phyloP scores from a whole-genome alignment of 805 yeast genomes.

The Starmerella floricola region DNA sequence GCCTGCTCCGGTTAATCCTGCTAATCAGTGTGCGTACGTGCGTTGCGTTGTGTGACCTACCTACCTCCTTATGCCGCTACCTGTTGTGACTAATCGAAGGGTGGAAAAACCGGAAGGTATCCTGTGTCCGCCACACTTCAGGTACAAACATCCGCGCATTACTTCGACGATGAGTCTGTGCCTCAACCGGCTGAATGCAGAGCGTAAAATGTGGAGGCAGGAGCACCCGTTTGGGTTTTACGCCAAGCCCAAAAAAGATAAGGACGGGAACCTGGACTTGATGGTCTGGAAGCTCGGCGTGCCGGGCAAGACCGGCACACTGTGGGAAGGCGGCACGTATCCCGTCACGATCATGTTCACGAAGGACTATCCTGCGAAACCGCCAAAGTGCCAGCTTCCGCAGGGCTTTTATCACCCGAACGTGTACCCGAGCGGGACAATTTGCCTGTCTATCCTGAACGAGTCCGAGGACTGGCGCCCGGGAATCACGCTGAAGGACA shows the following conservation, averaged over 20 bases:
- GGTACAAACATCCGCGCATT: no score
- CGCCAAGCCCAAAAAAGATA: slow-evolving; percentile 75
- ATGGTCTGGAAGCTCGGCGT: slow-evolving; percentile 89
- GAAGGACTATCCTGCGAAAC: slow-evolving; percentile 86
- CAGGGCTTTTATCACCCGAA: slow-evolving; percentile 91
- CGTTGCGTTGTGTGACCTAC: no score
- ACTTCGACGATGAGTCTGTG: slow-evolving; percentile 36
- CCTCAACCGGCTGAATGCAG: slow-evolving; percentile 79
- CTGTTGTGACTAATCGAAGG: no score
- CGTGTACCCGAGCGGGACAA: slow-evolving; percentile 94
- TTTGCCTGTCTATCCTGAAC: slow-evolving; percentile 82
- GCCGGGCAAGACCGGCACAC: slow-evolving; percentile 79
- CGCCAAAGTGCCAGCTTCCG: slow-evolving; percentile 87
- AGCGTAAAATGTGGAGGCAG: slow-evolving; percentile 94
- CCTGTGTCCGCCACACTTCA: not conserved
- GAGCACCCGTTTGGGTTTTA: slow-evolving; percentile 97
- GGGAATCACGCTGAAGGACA: slow-evolving; percentile 80
- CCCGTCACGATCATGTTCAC: slow-evolving; percentile 77
- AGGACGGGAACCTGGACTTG: slow-evolving; percentile 74
- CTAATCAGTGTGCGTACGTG: no score
- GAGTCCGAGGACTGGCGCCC: slow-evolving; percentile 98
- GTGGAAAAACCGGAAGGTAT: no score
- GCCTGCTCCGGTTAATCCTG: no score
- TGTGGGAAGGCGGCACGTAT: slow-evolving; percentile 84
- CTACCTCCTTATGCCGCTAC: no score